These are phyloP conservation scores for Gossypium herbaceum DNA, from an alignment of 345 rosid species.

Conservation along the genomic window DNA sequence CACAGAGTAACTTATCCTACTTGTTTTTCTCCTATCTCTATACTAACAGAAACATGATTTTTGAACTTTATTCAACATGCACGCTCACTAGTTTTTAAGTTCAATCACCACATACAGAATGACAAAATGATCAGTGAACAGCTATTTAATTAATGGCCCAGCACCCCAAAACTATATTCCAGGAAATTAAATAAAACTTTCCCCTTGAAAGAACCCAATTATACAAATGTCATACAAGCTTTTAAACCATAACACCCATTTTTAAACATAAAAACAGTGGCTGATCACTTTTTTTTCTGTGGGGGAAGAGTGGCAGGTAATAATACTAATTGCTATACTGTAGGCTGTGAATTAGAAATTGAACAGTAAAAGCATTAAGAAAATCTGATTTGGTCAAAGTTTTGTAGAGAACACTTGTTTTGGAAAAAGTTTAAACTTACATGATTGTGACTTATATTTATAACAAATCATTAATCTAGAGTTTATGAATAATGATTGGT, in stretches of 20 bases:
- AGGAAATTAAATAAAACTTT: neutral
- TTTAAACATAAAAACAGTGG: neutral
- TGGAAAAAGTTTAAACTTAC: too few species aligned
- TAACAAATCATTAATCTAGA: too few species aligned
- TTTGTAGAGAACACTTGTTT: neutral
- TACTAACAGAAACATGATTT: neutral
- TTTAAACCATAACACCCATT: slow-evolving; percentile 1
- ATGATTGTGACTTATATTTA: too few species aligned
- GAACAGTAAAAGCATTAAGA: neutral
- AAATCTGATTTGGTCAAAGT: neutral
- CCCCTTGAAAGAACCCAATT: neutral
- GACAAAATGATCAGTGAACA: neutral
- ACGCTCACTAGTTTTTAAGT: neutral
- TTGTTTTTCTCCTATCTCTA: neutral
- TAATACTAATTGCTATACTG: neutral
- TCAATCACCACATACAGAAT: neutral
- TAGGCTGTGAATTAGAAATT: neutral
- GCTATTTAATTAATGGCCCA: neutral
- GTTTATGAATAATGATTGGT: too few species aligned
- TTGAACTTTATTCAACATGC: neutral
- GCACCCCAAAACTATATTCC: neutral
- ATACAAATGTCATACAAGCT: neutral
- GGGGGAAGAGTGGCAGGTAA: neutral
- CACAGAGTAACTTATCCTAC: neutral
- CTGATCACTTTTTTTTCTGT: neutral